A percentile compares a stretch with the other conserved stretches of the same genome.
Evolutionary conservation across 768 basidiomycete genomes (phyloP).

Genomic region (Hebeloma cylindrosporum): DNA sequence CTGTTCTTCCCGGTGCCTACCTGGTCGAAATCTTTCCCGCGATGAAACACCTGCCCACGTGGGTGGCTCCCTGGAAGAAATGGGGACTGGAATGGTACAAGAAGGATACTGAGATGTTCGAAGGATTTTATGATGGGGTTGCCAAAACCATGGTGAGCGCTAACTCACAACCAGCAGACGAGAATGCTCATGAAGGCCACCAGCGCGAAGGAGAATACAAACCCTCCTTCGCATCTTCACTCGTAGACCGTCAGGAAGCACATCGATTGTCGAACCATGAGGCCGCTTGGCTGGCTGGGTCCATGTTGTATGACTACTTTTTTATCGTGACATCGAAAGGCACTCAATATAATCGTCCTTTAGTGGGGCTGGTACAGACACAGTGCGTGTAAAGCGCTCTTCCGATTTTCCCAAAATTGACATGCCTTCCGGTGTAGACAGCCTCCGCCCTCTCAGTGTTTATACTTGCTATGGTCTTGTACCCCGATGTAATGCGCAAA

Average conservation of each 20-base stretch:
- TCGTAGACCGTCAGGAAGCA: background rate
- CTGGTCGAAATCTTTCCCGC: conserved; percentile 17
- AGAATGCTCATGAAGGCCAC: background rate
- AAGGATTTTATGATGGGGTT: conserved; percentile 1
- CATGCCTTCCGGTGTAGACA: background rate
- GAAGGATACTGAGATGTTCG: background rate
- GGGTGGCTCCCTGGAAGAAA: conserved; percentile 31
- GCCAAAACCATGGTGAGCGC: conserved; percentile 1
- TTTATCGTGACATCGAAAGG: background rate
- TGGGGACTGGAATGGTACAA: conserved; percentile 2
- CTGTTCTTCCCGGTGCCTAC: conserved; percentile 39
- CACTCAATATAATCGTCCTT: background rate
- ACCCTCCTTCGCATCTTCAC: background rate
- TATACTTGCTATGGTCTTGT: conserved; percentile 17
- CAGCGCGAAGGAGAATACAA: background rate
- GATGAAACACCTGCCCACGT: conserved; percentile 28
- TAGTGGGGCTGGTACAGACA: conserved; percentile 3
- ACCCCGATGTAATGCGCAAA: conserved; percentile 15
- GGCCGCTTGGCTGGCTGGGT: conserved; percentile 3
- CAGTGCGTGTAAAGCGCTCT: no score
- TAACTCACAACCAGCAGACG: background rate
- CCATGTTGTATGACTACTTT: conserved; percentile 1
- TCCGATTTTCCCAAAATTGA: background rate
- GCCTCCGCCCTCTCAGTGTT: conserved; percentile 2
- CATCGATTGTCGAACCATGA: conserved; percentile 2